Evolutionary conservation across 176 grass and related monocot species (phyloP).

Genomic region (Stipa capillata): DNA sequence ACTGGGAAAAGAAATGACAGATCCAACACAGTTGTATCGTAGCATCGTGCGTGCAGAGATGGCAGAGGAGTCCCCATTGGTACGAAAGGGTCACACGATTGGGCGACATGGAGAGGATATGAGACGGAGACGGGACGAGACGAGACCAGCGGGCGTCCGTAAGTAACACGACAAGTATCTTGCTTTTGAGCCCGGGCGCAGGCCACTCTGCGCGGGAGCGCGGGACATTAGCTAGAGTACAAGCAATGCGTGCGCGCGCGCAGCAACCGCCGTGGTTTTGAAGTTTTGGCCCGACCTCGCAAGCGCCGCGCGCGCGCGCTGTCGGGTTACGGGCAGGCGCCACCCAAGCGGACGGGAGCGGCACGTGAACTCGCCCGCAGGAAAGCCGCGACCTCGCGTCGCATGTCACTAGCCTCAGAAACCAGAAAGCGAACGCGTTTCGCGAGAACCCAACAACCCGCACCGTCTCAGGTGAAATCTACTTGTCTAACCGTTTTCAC

Average conservation of each 20-base stretch:
- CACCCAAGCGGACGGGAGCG: background rate
- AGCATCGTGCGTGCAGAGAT: background rate
- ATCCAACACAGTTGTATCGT: background rate
- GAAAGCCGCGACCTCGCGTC: background rate
- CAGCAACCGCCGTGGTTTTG: background rate
- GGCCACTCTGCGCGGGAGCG: background rate
- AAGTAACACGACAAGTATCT: background rate
- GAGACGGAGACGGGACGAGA: background rate
- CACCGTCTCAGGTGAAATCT: background rate
- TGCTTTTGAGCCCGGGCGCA: background rate
- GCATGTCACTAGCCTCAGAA: background rate
- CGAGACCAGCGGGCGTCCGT: background rate
- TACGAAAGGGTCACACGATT: slow-evolving; percentile 8
- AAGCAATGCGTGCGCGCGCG: background rate
- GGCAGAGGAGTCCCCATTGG: background rate
- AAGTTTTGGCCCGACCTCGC: background rate
- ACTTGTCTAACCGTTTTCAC: too few relatives aligned
- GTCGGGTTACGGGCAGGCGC: background rate
- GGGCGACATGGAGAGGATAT: too few relatives aligned
- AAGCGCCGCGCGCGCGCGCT: background rate
- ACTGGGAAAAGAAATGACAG: background rate
- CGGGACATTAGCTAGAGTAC: background rate
- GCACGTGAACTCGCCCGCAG: slow-evolving; percentile 1
- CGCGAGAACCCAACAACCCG: background rate
- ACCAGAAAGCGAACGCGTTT: background rate